Evolutionary conservation across 345 rosid genomes (phyloP).

Genomic region (Acer negundo): DNA sequence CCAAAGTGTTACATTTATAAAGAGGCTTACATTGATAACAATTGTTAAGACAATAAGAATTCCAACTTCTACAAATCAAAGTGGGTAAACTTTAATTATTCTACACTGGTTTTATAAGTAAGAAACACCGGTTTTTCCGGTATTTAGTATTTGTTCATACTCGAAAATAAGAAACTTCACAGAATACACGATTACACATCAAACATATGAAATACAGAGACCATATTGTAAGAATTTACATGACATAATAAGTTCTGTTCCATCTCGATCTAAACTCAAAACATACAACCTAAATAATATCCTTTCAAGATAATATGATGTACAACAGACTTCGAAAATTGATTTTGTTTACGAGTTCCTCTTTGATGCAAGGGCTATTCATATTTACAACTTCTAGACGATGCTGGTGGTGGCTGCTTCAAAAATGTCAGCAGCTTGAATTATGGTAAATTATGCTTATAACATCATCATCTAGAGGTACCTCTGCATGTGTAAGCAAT

Average conservation of each 20-base stretch:
- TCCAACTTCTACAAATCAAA: too few relatives aligned
- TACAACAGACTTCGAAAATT: constrained; percentile 20
- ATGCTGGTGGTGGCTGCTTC: constrained; percentile 36
- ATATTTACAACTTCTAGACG: constrained; percentile 31
- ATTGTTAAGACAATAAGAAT: too few relatives aligned
- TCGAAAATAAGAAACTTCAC: not conserved
- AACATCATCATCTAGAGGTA: constrained; percentile 20
- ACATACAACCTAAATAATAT: constrained; percentile 15
- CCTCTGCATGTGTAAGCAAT: constrained; percentile 22
- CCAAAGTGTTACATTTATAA: too few relatives aligned
- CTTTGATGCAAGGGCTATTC: constrained; percentile 21
- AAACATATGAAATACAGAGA: not conserved
- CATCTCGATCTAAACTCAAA: not conserved
- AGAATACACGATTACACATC: not conserved
- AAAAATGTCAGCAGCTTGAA: constrained; percentile 45
- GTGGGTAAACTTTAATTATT: too few relatives aligned
- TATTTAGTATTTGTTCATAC: not conserved
- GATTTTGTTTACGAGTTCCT: constrained; percentile 20
- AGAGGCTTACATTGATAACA: too few relatives aligned
- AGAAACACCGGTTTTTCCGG: not conserved
- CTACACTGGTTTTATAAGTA: too few relatives aligned
- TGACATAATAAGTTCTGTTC: constrained; percentile 11
- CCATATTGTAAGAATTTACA: constrained; percentile 22
- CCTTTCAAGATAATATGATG: constrained; percentile 7
- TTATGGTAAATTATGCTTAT: constrained; percentile 23